Evolutionary conservation across 257 asterid genomes (phyloP).

Genomic region (Petunia axillaris): DNA sequence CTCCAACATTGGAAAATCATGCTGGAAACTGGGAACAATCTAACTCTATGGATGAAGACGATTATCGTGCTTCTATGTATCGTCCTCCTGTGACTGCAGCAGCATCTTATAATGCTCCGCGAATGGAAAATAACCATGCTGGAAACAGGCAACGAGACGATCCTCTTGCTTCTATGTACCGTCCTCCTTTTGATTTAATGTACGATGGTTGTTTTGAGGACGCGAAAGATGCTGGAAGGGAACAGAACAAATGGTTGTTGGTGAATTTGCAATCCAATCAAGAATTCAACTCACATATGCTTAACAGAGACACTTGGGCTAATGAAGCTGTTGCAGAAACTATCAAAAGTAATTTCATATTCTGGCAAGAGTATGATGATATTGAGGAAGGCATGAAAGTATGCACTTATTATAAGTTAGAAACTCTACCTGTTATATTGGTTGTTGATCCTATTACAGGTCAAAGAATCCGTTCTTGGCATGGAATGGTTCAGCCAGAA

Average conservation of each 20-base stretch:
- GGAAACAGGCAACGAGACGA: background rate
- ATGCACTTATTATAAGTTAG: background rate
- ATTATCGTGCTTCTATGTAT: background rate
- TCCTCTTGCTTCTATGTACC: background rate
- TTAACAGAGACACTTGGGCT: constrained; percentile 1
- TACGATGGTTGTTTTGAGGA: background rate
- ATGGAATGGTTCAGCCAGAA: constrained; percentile 2
- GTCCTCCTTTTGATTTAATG: constrained; percentile 3
- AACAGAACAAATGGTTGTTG: background rate
- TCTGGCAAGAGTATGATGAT: background rate
- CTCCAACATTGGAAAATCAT: background rate
- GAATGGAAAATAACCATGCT: background rate
- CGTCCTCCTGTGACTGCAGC: background rate
- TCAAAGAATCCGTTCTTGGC: background rate
- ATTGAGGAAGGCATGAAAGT: constrained; percentile 18
- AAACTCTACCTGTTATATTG: background rate
- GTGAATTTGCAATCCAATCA: background rate
- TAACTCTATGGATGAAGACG: background rate
- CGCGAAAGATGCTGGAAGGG: background rate
- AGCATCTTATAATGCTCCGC: background rate
- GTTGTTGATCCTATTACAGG: constrained; percentile 24
- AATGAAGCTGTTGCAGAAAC: background rate
- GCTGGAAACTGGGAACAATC: no score
- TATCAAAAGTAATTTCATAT: background rate
- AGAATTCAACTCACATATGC: background rate